Base-by-base conservation (phyloP, 108 stramenopile genomes). In the Skeletonema potamos region DNA sequence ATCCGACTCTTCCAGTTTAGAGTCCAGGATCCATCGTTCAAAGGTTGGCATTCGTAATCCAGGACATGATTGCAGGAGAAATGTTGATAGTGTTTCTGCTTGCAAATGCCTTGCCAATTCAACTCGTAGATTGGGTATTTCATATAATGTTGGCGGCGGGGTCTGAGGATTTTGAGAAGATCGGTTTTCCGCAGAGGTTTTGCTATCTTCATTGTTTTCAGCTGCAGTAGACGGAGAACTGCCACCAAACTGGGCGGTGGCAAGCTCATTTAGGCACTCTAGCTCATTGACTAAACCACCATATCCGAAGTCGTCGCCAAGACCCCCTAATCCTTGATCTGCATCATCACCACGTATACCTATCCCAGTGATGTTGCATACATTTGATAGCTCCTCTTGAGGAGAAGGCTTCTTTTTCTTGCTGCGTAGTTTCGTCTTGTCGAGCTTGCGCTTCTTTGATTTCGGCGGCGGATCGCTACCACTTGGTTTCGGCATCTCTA, bases 11-110 rank as follows among this genome's bases (percentile, higher is more conserved):
- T 92, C 91, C 17, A 87, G 43, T 43, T 82, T 88, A 0, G 87
- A 75, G 66, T 92, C 91, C n/a, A 92, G 12, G 15, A 89, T 46
- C 89, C 89, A 92, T 39, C 91, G 61, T 64, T 92, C 91, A 72
- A 92, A 92, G 0, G 77, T 46, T 8, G 91, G 89, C 89, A 92
- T 92, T 17, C 88, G 81, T 0, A 89, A 36, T 54, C 73, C 75
- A 26, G 29, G 18, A 26, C 81, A 74, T 17, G 77, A 62, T 17
- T 76, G 18, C 34, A 92, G 65, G 3, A 92, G 63, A 60, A 84
- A 84, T 32, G 33, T 70, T 1, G 91, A 92, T 1, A 92, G 46
- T 18, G 82, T 69, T 63, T 76, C 37, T 6, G 86, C 75, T 26
- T 86, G 83, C 39, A 89, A 77, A 62, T 89, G 86, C 11, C 91